Evolutionary conservation across 2,329 filamentous ascomycete genomes (phyloP).

Genomic region (Lasiodiplodia gonubiensis): DNA sequence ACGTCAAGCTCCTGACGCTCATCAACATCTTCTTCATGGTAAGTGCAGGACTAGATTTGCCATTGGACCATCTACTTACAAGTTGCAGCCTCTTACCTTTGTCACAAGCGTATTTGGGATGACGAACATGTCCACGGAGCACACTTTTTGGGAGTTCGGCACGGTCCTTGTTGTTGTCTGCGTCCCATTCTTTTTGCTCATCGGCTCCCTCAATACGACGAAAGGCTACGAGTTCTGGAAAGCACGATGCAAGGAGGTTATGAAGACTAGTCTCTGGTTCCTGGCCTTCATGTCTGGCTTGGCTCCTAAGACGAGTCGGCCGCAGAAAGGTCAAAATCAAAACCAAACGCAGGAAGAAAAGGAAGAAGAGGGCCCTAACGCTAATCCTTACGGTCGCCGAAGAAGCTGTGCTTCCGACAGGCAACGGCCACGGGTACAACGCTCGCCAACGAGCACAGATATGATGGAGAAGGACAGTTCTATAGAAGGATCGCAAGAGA

Average conservation of each 20-base stretch:
- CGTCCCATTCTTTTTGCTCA: slow-evolving; percentile 54
- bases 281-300: slow-evolving; percentile 19
- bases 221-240: slow-evolving; percentile 47
- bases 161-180: slow-evolving; percentile 51
- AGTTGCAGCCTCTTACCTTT: slow-evolving; percentile 59
- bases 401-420: neutral
- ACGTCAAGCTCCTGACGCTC: slow-evolving; percentile 65
- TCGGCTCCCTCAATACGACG: slow-evolving; percentile 52
- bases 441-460: slow-evolving; percentile 1
- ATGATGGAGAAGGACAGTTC: slow-evolving; percentile 9
- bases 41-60: neutral
- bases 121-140: slow-evolving; percentile 51
- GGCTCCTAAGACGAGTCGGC: slow-evolving; percentile 6
- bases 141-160: slow-evolving; percentile 47
- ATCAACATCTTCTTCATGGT: slow-evolving; percentile 65
- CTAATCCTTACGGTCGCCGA: neutral
- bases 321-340: neutral
- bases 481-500: neutral
- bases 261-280: slow-evolving; percentile 29
- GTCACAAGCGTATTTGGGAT: slow-evolving; percentile 65
- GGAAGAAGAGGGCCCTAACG: neutral
- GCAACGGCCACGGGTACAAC: neutral
- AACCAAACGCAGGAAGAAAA: neutral
- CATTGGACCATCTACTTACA: neutral
- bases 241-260: slow-evolving; percentile 23